These are phyloP conservation scores for Pichia occidentalis DNA, from an alignment of 805 yeast species.

Conservation along the genomic window DNA sequence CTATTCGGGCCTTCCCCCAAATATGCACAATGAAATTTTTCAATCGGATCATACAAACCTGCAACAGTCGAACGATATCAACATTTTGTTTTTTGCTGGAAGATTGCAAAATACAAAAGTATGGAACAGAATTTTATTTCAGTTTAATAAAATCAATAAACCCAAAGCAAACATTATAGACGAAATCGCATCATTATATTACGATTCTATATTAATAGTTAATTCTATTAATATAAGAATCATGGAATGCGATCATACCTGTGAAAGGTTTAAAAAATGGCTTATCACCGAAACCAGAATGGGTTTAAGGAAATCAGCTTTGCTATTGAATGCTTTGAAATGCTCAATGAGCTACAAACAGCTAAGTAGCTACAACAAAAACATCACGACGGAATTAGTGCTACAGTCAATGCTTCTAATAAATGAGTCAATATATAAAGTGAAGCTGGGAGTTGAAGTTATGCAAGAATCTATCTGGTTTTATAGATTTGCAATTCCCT, in stretches of 20 bases:
- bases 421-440: constrained; percentile 21
- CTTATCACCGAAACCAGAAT: constrained; percentile 18
- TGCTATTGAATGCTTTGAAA: constrained; percentile 16
- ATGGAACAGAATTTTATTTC: constrained; percentile 16
- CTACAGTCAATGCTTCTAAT: constrained; percentile 19
- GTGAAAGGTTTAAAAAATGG: constrained; percentile 12
- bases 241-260: not conserved
- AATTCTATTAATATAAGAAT: constrained; percentile 12
- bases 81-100: constrained; percentile 13
- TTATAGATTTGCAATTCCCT: constrained; percentile 20
- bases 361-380: constrained; percentile 2
- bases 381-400: constrained; percentile 16
- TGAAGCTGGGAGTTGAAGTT: constrained; percentile 14
- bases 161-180: constrained; percentile 9
- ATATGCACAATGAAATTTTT: constrained; percentile 15
- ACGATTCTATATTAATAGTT: constrained; percentile 10
- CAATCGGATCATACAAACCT: constrained; percentile 17
- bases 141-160: constrained; percentile 16
- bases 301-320: constrained; percentile 18
- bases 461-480: constrained; percentile 17
- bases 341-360: constrained; percentile 8
- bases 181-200: constrained; percentile 8
- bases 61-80: constrained; percentile 10
- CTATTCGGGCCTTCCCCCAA: constrained; percentile 21
- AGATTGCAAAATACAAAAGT: constrained; percentile 18